Percentiles rank a stretch among this genome's conserved stretches.
Conservation (phyloP, 768 basidiomycete genomes). For the Boletus subparvulus region DNA sequence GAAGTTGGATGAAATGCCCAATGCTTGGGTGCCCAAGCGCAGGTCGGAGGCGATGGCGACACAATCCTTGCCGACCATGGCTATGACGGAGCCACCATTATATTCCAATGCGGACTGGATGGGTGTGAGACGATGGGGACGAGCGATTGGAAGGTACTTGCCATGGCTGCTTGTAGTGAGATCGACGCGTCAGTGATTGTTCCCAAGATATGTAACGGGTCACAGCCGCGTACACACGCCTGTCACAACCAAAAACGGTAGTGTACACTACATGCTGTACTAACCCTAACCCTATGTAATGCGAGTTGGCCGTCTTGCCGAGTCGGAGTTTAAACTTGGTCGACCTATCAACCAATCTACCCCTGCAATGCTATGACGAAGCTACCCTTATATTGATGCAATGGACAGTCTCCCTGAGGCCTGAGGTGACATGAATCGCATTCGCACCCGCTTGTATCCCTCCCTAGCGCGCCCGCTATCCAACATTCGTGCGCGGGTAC, state of each 20-base stretch:
- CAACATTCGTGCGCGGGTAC: slow-evolving; percentile 15
- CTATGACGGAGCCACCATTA: slow-evolving; percentile 98
- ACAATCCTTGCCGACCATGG: slow-evolving; percentile 99
- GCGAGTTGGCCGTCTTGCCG: too few relatives aligned
- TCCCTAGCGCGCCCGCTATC: slow-evolving; percentile 13
- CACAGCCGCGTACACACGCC: slow-evolving; percentile 4
- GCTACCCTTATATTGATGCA: too few relatives aligned
- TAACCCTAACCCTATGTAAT: too few relatives aligned
- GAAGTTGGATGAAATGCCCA: slow-evolving; percentile 89
- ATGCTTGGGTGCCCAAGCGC: slow-evolving; percentile 82
- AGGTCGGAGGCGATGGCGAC: slow-evolving; percentile 97
- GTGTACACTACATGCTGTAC: too few relatives aligned
- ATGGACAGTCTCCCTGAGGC: too few relatives aligned
- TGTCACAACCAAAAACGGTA: too few relatives aligned
- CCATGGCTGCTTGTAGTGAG: slow-evolving; percentile 20
- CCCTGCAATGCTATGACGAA: too few relatives aligned
- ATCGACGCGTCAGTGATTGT: slow-evolving; percentile 24
- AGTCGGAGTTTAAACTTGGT: too few relatives aligned
- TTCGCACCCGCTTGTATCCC: slow-evolving; percentile 4
- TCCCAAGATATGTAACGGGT: slow-evolving; percentile 10
- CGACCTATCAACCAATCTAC: too few relatives aligned
- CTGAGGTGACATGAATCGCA: slow-evolving; percentile 8
- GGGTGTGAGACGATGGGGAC: slow-evolving; percentile 1
- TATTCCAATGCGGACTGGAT: slow-evolving; percentile 83
- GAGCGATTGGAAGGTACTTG: slow-evolving; percentile 4